These are phyloP conservation scores for Podospora didyma DNA, from an alignment of 495 filamentous ascomycete species.

Conservation along the genomic window DNA sequence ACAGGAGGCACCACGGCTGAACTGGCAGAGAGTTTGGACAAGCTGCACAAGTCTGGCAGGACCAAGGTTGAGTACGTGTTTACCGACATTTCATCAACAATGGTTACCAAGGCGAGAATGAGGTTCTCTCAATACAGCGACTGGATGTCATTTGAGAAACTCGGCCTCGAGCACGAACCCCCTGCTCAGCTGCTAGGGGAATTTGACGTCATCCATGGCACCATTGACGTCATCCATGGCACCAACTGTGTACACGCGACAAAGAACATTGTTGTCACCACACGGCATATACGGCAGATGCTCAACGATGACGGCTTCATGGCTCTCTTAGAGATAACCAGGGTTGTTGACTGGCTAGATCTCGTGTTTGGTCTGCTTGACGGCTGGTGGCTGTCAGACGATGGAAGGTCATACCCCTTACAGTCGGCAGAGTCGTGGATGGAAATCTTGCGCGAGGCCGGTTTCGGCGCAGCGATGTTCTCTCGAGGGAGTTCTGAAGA, in stretches of 20 bases:
- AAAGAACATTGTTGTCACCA: no score
- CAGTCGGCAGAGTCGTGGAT: slow-evolving; percentile 35
- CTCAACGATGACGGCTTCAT: slow-evolving; percentile 36
- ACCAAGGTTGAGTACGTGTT: slow-evolving; percentile 43
- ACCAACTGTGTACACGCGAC: slow-evolving; percentile 50
- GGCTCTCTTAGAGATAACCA: slow-evolving; percentile 35
- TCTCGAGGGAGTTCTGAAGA: not conserved
- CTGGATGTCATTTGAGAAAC: not conserved
- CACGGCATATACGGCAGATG: slow-evolving; percentile 22
- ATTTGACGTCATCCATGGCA: slow-evolving; percentile 51
- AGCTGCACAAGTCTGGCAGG: slow-evolving; percentile 18
- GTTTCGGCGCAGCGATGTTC: slow-evolving; percentile 24
- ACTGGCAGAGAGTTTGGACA: no score
- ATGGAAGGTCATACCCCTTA: slow-evolving; percentile 45
- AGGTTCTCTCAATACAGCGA: not conserved
- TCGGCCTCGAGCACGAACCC: slow-evolving; percentile 48
- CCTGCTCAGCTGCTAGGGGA: slow-evolving; percentile 40
- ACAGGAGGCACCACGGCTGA: slow-evolving; percentile 44
- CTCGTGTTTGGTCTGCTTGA: slow-evolving; percentile 48
- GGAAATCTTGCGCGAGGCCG: slow-evolving; percentile 33
- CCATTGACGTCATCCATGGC: slow-evolving; percentile 49
- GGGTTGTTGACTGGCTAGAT: slow-evolving; percentile 38
- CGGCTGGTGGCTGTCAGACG: slow-evolving; percentile 53
- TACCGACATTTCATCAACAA: slow-evolving; percentile 48
- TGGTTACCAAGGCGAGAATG: slow-evolving; percentile 42